Base-by-base conservation (phyloP, 768 basidiomycete genomes). In the Amanita jacksonii region DNA sequence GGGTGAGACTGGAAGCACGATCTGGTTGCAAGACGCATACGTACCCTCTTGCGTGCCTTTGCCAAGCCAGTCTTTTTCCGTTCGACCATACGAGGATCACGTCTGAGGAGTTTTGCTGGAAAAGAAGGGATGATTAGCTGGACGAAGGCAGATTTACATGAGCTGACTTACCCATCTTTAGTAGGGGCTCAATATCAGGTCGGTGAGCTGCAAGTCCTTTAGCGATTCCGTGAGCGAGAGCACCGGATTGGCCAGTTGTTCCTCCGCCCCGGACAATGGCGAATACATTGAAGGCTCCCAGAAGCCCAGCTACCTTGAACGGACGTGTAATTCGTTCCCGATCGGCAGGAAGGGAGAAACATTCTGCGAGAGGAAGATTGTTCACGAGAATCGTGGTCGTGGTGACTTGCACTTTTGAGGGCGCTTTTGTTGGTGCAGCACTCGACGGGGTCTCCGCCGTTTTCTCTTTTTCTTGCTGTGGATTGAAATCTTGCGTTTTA, bases 81-180 rank as follows among this genome's bases (percentile, higher is more conserved):
- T 66, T 99, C 94, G 23, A 96, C 93, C 88, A 94, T 88, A 63
- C 96, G 84, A 36, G 92, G 90, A 70, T 99, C 94, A 54, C 93
- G 80, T 60, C 79, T 78, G 46, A 90, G 64, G 37, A 93, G 67
- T 68, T 89, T 84, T 47, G 87, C 93, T 96, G 57, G 0, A 49
- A 46, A 49, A 38, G n/a, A 49, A 41, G 12, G 23, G 41, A 42
- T 22, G 42, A 46, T 37, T 12, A 36, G 19, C 49, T 10, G 49
- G 38, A 8, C 19, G 31, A n/a, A 30, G 47, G 15, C 28, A 8
- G 4, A 18, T 27, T 2, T 19, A 22, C n/a, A n/a, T n/a, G 12
- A 48, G 8, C 7, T 24, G 20, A 63, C 76, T 35, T 55, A 91
- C 93, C 82, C 73, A 76, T 77, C 56, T 74, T 73, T 52, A 99